These are phyloP conservation scores for Cryptosporidium bovis DNA, from an alignment of 169 alveolate species.

Conservation along the genomic window DNA sequence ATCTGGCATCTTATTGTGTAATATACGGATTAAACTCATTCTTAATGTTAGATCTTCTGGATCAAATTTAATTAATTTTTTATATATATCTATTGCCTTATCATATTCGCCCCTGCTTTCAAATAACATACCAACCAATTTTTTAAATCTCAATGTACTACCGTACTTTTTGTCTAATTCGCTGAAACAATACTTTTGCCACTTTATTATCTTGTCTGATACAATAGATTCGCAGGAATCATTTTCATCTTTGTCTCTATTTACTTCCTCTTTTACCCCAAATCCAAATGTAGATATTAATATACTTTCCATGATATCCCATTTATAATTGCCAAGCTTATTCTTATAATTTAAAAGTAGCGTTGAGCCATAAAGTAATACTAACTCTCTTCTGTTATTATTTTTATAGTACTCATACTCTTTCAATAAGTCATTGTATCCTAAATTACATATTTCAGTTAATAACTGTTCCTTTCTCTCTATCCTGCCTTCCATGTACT, in stretches of 20 bases:
- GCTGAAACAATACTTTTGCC: constrained; percentile 59
- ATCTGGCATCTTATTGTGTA: background rate
- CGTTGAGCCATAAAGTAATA: constrained; percentile 24
- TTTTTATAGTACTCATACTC: constrained; percentile 1
- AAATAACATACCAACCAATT: constrained; percentile 34
- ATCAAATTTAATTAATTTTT: constrained; percentile 24
- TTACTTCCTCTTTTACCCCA: background rate
- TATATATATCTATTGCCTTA: constrained; percentile 48
- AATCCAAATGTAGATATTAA: constrained; percentile 28
- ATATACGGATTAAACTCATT: constrained; percentile 29
- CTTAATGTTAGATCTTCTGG: constrained; percentile 55
- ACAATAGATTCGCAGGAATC: background rate
- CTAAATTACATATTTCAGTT: background rate
- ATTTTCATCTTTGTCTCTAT: background rate
- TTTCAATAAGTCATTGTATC: background rate
- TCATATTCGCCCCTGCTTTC: constrained; percentile 49
- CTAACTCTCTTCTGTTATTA: background rate
- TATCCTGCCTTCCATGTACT: background rate
- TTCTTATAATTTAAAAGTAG: constrained; percentile 14
- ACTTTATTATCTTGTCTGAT: constrained; percentile 13
- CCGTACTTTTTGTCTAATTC: constrained; percentile 30
- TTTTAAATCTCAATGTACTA: constrained; percentile 12
- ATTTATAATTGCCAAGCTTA: constrained; percentile 16
- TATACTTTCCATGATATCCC: constrained; percentile 69
- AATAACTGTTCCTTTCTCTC: constrained; percentile 1